These are phyloP conservation scores for Raphidocelis subcapitata DNA, from an alignment of 139 green algal genomes.

Conservation along the genomic window DNA sequence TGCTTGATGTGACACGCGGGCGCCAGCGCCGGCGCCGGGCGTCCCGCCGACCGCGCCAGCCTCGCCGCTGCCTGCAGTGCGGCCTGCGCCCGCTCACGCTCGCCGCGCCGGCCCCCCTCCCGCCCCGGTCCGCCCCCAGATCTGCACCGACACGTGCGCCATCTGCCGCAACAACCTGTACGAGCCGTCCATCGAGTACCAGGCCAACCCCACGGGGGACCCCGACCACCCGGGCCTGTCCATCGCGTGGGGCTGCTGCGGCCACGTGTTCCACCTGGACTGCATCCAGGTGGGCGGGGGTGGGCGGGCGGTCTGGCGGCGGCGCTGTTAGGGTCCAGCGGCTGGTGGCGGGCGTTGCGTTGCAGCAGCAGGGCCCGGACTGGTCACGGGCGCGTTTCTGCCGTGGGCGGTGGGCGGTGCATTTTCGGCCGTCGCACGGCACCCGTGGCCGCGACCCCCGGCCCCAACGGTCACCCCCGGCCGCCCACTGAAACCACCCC, in stretches of 20 bases:
- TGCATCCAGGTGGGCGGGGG: constrained; percentile 79
- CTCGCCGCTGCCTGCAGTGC: no score
- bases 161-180: constrained; percentile 99
- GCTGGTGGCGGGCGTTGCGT: not conserved
- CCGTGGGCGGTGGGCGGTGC: no score
- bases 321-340: no score
- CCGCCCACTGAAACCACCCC: not conserved
- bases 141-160: constrained; percentile 94
- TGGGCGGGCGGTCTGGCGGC: no score
- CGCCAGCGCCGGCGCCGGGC: no score
- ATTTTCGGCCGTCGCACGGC: no score
- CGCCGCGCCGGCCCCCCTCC: no score
- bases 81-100: no score
- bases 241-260: constrained; percentile 94
- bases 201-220: constrained; percentile 93
- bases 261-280: constrained; percentile 98
- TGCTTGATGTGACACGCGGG: no score
- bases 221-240: constrained; percentile 86
- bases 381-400: no score
- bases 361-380: no score
- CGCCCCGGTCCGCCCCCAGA: constrained; percentile 22
- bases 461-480: not conserved
- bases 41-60: no score
- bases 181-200: constrained; percentile 97
- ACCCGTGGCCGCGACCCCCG: not conserved